Evolutionary conservation across 768 basidiomycete genomes (phyloP).

Genomic region (Collybia nuda): DNA sequence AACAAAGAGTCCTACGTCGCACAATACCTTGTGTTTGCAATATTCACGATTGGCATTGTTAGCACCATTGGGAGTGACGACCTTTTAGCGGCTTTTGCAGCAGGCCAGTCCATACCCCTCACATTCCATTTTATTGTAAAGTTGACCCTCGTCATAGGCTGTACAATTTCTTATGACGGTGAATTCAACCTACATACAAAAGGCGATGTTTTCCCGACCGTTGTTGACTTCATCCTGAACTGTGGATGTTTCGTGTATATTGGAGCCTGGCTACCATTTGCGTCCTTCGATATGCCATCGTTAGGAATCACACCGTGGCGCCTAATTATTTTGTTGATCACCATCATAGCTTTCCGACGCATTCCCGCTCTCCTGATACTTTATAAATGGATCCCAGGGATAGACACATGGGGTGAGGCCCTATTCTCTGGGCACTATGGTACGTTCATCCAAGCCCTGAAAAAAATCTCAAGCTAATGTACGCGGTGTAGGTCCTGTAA

Average conservation of each 20-base stretch:
- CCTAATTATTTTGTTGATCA: conserved; percentile 63
- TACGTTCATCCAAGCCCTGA: conserved; percentile 18
- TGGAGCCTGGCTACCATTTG: conserved; percentile 85
- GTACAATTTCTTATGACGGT: conserved; percentile 90
- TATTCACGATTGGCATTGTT: conserved; percentile 78
- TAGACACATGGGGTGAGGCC: conserved; percentile 81
- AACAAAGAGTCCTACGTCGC: conserved; percentile 87
- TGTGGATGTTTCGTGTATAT: conserved; percentile 81
- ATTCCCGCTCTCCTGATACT: conserved; percentile 77
- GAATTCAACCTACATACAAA: conserved; percentile 80
- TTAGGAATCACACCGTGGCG: conserved; percentile 71
- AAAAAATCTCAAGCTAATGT: neutral
- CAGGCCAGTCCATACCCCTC: conserved; percentile 44
- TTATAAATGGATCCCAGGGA: conserved; percentile 87
- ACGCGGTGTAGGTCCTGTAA: conserved; percentile 47
- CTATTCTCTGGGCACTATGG: conserved; percentile 92
- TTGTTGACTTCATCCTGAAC: conserved; percentile 86
- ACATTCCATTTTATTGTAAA: conserved; percentile 9
- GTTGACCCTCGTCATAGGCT: conserved; percentile 43
- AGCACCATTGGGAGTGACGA: conserved; percentile 85
- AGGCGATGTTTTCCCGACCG: conserved; percentile 84
- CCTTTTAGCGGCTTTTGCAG: conserved; percentile 85
- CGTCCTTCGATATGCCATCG: conserved; percentile 50
- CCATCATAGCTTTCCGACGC: conserved; percentile 73
- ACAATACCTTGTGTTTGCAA: conserved; percentile 72